Evolutionary conservation across 768 basidiomycete species (phyloP).

Genomic region (Pluteus cervinus): DNA sequence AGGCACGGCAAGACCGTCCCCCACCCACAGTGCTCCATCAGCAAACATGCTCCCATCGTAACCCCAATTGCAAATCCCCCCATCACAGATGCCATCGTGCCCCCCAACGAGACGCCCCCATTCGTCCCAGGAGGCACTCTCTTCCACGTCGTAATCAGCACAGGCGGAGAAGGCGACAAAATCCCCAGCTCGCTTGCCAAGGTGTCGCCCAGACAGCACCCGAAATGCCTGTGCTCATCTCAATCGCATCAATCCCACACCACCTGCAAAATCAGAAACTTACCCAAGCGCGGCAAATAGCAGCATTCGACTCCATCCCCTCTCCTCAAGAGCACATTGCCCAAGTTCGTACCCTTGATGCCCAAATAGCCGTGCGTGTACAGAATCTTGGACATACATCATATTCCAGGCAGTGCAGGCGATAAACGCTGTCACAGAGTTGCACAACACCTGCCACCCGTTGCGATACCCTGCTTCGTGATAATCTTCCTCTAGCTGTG

Average conservation of each 20-base stretch:
- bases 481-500: slow-evolving; percentile 72
- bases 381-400: slow-evolving; percentile 39
- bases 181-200: slow-evolving; percentile 93
- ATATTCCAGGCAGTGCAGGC: slow-evolving; percentile 63
- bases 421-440: slow-evolving; percentile 59
- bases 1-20: slow-evolving; percentile 36
- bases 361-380: slow-evolving; percentile 28
- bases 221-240: slow-evolving; percentile 59
- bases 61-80: slow-evolving; percentile 74
- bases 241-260: neutral
- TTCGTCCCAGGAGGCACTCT: slow-evolving; percentile 86
- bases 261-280: slow-evolving; percentile 10
- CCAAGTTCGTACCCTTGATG: slow-evolving; percentile 11
- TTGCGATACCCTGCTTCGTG: slow-evolving; percentile 67
- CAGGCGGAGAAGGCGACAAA: slow-evolving; percentile 59
- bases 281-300: slow-evolving; percentile 66
- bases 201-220: slow-evolving; percentile 87
- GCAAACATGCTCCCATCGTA: slow-evolving; percentile 47
- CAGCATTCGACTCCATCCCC: slow-evolving; percentile 53
- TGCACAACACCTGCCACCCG: slow-evolving; percentile 80
- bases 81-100: slow-evolving; percentile 63
- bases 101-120: slow-evolving; percentile 74
- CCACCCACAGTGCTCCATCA: slow-evolving; percentile 59
- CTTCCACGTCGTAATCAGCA: slow-evolving; percentile 73
- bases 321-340: slow-evolving; percentile 14